Base-by-base conservation (phyloP, 176 grass and related monocot genomes). In the Cocos nucifera region DNA sequence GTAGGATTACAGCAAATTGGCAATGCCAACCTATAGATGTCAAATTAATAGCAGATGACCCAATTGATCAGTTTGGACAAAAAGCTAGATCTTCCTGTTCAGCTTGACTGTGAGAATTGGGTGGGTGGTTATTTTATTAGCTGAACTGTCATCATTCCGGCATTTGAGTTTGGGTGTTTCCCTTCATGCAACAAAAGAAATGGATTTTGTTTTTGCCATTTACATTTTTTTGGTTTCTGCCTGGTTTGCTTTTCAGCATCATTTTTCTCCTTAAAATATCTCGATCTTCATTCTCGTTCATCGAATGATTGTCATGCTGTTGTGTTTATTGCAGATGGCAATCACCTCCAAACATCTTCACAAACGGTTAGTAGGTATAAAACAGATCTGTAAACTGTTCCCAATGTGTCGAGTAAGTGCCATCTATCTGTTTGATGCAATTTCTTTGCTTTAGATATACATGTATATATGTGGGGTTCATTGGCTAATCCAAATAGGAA, bases 341-440 rank as follows among this genome's bases (percentile, higher is more conserved):
- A 72, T 84, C 67, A 81, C 84, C 19, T 89, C 85, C 4, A 74
- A 93, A 63, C 67, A 67, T 29, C 69, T 98, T 49, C 81, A 93
- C 64, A 83, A 64, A 63, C 94, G 86, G 69, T 86, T 78, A 57
- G 76, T 92, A 78, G 75, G 81, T 75, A 73, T 98, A 56, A 98
- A 93, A 72, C 94, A 98, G 62, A 86, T 98, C 51, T 92, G 79
- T 58, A 86, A 65, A 61, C 64, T 98, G 65, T 98, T 93, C 39
- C 88, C 88, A 64, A 81, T 98, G 79, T 77, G 68, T 39, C 81
- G 71, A 52, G 94, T 89, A 83, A 86, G 84, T 89, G 27, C 8
- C 66, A 61, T 21, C 55, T 58, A 14, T 32, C 12, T 59, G 7
- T n/a, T 39, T n/a, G 22, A 65, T 26, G 35, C 10, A 12, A 56